Percentiles rank a stretch among this genome's conserved stretches.
Evolutionary conservation across 2,329 filamentous ascomycete genomes (phyloP).

Genomic region (Purpureocillium lavendulum): DNA sequence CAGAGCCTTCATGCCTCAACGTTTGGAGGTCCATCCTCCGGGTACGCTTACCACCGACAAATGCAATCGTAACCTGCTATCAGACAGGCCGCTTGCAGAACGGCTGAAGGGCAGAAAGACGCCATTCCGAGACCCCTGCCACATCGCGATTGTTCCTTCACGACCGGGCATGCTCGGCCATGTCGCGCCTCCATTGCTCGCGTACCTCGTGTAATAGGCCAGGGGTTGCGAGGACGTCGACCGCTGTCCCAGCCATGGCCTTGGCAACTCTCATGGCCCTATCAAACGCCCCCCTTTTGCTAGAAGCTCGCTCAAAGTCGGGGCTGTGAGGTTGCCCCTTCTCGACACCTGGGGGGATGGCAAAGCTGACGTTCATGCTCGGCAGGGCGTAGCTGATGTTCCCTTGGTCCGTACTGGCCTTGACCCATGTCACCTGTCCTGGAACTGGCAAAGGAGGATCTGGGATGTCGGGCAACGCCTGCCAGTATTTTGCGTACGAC

Average conservation of each 20-base stretch:
- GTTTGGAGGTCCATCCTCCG: too few relatives aligned
- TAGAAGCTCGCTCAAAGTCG: conserved; percentile 41
- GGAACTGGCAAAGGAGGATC: conserved; percentile 23
- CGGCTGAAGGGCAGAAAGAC: too few relatives aligned
- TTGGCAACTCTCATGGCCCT: conserved; percentile 36
- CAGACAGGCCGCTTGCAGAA: too few relatives aligned
- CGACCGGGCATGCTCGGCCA: background rate
- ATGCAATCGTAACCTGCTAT: too few relatives aligned
- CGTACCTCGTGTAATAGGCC: conserved; percentile 31
- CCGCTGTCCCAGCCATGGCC: conserved; percentile 35
- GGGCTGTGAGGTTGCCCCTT: conserved; percentile 39
- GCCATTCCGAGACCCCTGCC: too few relatives aligned
- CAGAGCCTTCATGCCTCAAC: too few relatives aligned
- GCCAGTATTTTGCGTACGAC: conserved; percentile 34
- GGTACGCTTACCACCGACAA: too few relatives aligned
- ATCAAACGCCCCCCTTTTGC: conserved; percentile 35
- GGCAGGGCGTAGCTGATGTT: conserved; percentile 50
- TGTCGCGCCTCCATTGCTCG: conserved; percentile 8
- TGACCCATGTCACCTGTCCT: conserved; percentile 14
- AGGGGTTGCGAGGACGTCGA: conserved; percentile 35
- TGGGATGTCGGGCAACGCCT: conserved; percentile 21
- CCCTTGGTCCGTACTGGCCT: conserved; percentile 51
- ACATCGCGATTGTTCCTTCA: too few relatives aligned
- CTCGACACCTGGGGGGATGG: conserved; percentile 31
- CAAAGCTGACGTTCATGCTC: conserved; percentile 42